Evolutionary conservation across 768 basidiomycete genomes (phyloP), one percentile per base, ranked within the genome.

Genomic region (Pholiota conissans): DNA sequence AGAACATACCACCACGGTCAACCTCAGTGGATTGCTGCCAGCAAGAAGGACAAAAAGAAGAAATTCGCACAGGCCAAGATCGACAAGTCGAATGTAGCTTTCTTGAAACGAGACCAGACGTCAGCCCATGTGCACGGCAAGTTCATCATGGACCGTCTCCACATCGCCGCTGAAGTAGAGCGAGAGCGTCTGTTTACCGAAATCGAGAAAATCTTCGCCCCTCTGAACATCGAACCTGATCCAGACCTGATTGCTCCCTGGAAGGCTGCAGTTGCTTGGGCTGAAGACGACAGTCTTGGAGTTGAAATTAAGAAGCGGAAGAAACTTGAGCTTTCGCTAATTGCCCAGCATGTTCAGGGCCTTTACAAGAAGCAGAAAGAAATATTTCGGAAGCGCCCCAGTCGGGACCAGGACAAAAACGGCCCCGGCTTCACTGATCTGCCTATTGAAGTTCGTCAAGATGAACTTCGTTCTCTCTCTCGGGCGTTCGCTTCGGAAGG

Each of bases 401-500:
- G 52, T 52, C 32, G 46, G n/a, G 42, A 28, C n/a, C 24, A 27
- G n/a, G n/a, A 20, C 13, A 49, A 11, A 1, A 32, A 39, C 20
- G 42, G n/a, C 5, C 22, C 10, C 42, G 42, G 9, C n/a, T 76
- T 76, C 61, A 76, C 77, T 1, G 55, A 61, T 0, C 63, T 74
- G 1, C 71, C 70, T 0, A 84, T 84, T 48, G 74, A 80, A 67
- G 58, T 58, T 10, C 76, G 84, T 4, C 85, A 86, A 63, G 82
- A 86, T 58, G 61, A 70, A 8, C 67, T 85, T 11, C 79, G 84
- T 4, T 57, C 64, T 8, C 61, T 79, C 22, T 84, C 85, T 4
- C 67, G 66, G 51, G 59, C 67, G 22, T 85, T 85, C 59, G 70
- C 71, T 3, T 61, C 67, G 24, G 61, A 30, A 9, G 42, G 42